Percentiles rank a stretch among this genome's conserved stretches.
Evolutionary conservation across 106 monocot genomes (phyloP).

Genomic region (Allium fistulosum): DNA sequence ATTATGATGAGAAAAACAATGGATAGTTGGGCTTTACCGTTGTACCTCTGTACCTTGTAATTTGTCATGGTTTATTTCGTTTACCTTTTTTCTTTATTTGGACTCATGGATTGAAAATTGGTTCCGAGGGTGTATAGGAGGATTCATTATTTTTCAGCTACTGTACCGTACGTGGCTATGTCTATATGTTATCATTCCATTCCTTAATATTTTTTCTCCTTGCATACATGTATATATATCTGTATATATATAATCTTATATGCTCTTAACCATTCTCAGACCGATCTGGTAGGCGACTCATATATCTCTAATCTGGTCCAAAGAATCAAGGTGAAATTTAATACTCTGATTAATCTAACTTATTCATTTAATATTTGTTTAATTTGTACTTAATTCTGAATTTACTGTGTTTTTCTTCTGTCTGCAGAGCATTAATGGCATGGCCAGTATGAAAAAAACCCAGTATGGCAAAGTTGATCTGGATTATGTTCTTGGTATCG

Average conservation of each 20-base stretch:
- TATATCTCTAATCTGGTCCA: constrained; percentile 67
- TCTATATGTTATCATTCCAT: too few species aligned
- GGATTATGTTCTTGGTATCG: constrained; percentile 99
- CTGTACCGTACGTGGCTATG: too few species aligned
- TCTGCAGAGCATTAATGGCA: constrained; percentile 73
- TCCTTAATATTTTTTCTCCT: too few species aligned
- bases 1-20: too few species aligned
- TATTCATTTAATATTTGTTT: background rate
- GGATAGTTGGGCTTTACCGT: too few species aligned
- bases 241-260: background rate
- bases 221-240: too few species aligned
- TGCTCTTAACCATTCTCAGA: constrained; percentile 25
- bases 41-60: too few species aligned
- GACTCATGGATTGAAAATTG: too few species aligned
- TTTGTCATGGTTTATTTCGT: too few species aligned
- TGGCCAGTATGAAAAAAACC: constrained; percentile 82
- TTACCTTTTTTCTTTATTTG: too few species aligned
- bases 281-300: constrained; percentile 71
- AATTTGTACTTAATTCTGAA: background rate
- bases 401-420: background rate
- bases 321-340: constrained; percentile 57
- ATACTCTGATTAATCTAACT: background rate
- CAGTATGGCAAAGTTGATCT: constrained; percentile 85
- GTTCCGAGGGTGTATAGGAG: too few species aligned
- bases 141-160: too few species aligned